Evolutionary conservation across 768 basidiomycete genomes (phyloP).

Genomic region (Nevesoporus exiguus): DNA sequence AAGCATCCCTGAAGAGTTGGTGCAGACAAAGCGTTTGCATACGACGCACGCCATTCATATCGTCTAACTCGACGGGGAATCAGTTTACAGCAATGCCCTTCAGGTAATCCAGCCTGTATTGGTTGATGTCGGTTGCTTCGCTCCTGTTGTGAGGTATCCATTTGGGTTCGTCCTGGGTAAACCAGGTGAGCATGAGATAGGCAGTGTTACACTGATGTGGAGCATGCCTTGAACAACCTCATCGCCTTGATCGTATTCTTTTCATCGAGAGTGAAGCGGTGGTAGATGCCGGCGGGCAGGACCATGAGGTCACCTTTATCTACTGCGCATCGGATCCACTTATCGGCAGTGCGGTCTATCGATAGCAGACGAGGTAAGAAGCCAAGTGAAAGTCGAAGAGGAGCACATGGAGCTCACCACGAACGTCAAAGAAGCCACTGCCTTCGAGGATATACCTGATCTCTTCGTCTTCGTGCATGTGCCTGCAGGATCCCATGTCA

Average conservation of each 20-base stretch:
- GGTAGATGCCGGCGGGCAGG: constrained; percentile 88
- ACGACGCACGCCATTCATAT: not conserved
- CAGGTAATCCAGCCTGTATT: constrained; percentile 60
- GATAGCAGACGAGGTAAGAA: not conserved
- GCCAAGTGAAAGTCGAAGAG: not conserved
- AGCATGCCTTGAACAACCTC: constrained; percentile 76
- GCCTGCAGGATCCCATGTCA: constrained; percentile 40
- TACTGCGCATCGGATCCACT: constrained; percentile 81
- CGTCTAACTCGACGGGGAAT: not conserved
- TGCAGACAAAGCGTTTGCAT: not conserved
- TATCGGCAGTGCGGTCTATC: constrained; percentile 60
- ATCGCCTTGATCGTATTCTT: constrained; percentile 69
- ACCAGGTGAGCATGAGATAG: not conserved
- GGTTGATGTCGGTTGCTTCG: constrained; percentile 59
- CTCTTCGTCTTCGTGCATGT: constrained; percentile 96
- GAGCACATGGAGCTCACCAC: constrained; percentile 47
- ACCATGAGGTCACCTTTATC: constrained; percentile 80
- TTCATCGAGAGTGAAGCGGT: constrained; percentile 91
- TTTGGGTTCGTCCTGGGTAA: constrained; percentile 79
- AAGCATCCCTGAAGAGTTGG: too few species aligned
- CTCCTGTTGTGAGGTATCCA: constrained; percentile 79
- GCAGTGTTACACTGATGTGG: not conserved
- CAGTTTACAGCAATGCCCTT: constrained; percentile 42
- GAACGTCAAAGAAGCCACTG: constrained; percentile 87
- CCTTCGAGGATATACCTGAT: constrained; percentile 86